Conservation (phyloP, 1,284 basidiomycete species). For the Cutaneotrichosporon arboriforme region DNA sequence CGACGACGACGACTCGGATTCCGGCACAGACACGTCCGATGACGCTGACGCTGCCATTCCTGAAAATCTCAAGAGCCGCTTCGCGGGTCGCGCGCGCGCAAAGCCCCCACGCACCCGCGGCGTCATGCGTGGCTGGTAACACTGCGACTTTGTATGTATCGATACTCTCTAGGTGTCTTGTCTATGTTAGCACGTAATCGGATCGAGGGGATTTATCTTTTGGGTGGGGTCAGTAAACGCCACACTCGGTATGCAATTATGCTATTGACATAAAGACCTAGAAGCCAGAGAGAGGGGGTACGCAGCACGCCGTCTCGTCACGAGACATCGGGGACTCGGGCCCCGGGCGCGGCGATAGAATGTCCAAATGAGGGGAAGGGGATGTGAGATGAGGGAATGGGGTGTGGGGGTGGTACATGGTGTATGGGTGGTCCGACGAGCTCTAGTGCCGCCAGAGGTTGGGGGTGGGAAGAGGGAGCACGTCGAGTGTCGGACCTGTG, state of each 20-base stretch:
- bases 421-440: constrained; percentile 6
- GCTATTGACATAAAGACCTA: too few relatives aligned
- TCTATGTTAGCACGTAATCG: too few relatives aligned
- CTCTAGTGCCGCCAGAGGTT: constrained; percentile 17
- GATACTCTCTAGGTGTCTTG: too few relatives aligned
- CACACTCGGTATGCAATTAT: too few relatives aligned
- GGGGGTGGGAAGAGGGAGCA: too few relatives aligned
- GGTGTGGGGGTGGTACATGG: constrained; percentile 1
- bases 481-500: not conserved
- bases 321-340: constrained; percentile 42
- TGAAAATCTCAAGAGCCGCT: not conserved
- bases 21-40: not conserved
- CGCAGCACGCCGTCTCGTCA: constrained; percentile 46
- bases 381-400: not conserved
- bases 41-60: constrained; percentile 1
- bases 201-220: too few relatives aligned
- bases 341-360: constrained; percentile 37
- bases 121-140: not conserved
- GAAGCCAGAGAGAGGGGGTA: not conserved
- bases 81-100: not conserved
- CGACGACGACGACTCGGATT: not conserved
- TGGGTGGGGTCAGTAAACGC: too few relatives aligned
- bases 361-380: constrained; percentile 5
- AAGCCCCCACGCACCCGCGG: not conserved
- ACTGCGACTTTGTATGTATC: not conserved